These are phyloP conservation scores for Deuterostichococcus epilithicus DNA, from an alignment of 139 green algal species.

Conservation along the genomic window DNA sequence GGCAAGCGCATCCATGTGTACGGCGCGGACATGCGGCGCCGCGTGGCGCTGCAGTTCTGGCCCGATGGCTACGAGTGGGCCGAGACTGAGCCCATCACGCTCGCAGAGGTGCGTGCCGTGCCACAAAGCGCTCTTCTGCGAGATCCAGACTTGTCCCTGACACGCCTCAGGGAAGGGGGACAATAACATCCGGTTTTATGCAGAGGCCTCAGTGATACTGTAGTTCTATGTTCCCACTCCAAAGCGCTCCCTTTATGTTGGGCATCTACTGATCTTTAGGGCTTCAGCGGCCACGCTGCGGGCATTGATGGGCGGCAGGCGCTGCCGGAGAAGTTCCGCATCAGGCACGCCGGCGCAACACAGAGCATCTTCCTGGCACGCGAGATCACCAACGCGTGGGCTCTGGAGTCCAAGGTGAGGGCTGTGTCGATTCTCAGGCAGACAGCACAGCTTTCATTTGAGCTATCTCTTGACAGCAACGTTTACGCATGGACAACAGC, in stretches of 20 bases:
- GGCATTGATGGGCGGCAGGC: slow-evolving; percentile 16
- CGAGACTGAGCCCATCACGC: slow-evolving; percentile 51
- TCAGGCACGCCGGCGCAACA: slow-evolving; percentile 18
- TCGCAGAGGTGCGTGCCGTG: slow-evolving; percentile 38
- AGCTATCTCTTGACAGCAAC: too few species aligned
- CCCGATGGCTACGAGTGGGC: slow-evolving; percentile 71
- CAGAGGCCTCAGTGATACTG: too few species aligned
- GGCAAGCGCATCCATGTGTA: slow-evolving; percentile 41
- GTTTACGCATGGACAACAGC: too few species aligned
- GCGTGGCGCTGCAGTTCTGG: slow-evolving; percentile 56
- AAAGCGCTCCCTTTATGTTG: too few species aligned
- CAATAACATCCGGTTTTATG: too few species aligned
- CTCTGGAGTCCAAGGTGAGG: slow-evolving; percentile 23
- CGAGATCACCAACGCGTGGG: slow-evolving; percentile 42
- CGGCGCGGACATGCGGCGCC: slow-evolving; percentile 53
- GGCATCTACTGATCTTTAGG: too few species aligned
- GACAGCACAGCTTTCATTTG: background rate
- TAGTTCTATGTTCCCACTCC: too few species aligned
- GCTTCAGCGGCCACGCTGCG: slow-evolving; percentile 1
- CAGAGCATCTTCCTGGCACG: slow-evolving; percentile 52
- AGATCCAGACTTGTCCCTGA: too few species aligned
- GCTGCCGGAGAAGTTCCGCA: slow-evolving; percentile 62
- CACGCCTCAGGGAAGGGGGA: too few species aligned
- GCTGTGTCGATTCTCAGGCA: too few species aligned
- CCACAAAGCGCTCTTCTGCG: slow-evolving; percentile 23